These are phyloP conservation scores for Vaccinium vitisidaea DNA, from an alignment of 148 eudicot genomes.

Conservation along the genomic window DNA sequence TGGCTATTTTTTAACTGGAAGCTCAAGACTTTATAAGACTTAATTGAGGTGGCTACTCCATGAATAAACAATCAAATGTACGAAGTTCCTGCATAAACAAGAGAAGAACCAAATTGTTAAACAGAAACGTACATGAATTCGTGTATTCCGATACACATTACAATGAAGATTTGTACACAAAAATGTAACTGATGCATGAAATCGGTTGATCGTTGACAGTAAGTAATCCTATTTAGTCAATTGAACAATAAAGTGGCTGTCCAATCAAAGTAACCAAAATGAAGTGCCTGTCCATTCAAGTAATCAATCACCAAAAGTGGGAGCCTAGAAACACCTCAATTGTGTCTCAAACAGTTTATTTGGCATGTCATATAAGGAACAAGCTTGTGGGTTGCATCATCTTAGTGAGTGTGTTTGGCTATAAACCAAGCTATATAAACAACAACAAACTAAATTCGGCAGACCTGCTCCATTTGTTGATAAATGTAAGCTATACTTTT, in stretches of 20 bases:
- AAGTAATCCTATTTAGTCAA: not conserved
- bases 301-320: not conserved
- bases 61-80: not conserved
- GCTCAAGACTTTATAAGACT: conserved; percentile 2
- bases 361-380: not conserved
- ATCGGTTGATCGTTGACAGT: not conserved
- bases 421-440: no score
- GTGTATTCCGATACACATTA: not conserved
- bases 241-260: not conserved
- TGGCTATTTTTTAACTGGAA: not conserved
- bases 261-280: not conserved
- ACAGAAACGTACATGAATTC: not conserved
- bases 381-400: no score
- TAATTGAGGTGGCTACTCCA: not conserved
- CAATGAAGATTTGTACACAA: not conserved
- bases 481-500: no score
- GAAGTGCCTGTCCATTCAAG: no score
- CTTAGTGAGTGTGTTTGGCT: no score
- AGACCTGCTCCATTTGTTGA: no score
- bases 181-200: not conserved
- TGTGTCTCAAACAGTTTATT: not conserved
- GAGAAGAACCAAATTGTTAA: not conserved
- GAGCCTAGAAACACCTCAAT: not conserved
- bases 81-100: not conserved
- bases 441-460: no score